These are phyloP conservation scores for Hirsutella minnesotensis DNA, from an alignment of 2,329 filamentous ascomycete species.

Conservation along the genomic window DNA sequence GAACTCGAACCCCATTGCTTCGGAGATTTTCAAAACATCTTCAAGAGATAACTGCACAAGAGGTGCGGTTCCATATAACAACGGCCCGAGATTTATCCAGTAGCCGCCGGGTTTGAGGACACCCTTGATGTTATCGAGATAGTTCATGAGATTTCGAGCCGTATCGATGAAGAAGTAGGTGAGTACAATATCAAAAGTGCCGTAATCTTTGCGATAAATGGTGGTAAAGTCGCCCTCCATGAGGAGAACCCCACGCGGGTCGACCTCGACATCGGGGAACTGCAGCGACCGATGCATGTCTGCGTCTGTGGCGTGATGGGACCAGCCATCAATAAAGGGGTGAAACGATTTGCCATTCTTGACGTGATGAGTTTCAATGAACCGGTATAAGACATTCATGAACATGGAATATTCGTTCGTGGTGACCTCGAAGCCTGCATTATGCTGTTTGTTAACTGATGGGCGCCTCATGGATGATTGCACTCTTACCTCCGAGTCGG, in stretches of 20 bases:
- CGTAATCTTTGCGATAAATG: constrained; percentile 15
- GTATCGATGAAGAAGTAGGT: constrained; percentile 53
- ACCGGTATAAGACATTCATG: constrained; percentile 43
- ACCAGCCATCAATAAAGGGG: constrained; percentile 45
- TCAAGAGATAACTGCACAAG: constrained; percentile 43
- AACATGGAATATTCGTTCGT: constrained; percentile 47
- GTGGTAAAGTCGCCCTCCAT: constrained; percentile 46
- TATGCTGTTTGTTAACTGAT: too few species aligned
- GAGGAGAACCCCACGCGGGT: constrained; percentile 27
- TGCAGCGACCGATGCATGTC: constrained; percentile 33
- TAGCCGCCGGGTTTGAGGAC: constrained; percentile 33
- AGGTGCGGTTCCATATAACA: constrained; percentile 42
- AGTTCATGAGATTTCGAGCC: constrained; percentile 40
- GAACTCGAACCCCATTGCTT: constrained; percentile 40
- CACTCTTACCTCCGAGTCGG: constrained; percentile 23
- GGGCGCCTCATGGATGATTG: neutral
- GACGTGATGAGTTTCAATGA: constrained; percentile 23
- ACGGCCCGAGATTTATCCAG: constrained; percentile 45
- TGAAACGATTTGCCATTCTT: constrained; percentile 22
- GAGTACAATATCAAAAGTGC: constrained; percentile 34
- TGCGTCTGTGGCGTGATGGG: constrained; percentile 36
- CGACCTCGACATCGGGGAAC: constrained; percentile 29
- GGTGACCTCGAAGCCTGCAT: constrained; percentile 38
- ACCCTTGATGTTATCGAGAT: constrained; percentile 39
- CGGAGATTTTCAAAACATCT: constrained; percentile 35